phyloP scores from a whole-genome alignment of 495 filamentous ascomycete genomes.

The Penicillium atrosanguineum region DNA sequence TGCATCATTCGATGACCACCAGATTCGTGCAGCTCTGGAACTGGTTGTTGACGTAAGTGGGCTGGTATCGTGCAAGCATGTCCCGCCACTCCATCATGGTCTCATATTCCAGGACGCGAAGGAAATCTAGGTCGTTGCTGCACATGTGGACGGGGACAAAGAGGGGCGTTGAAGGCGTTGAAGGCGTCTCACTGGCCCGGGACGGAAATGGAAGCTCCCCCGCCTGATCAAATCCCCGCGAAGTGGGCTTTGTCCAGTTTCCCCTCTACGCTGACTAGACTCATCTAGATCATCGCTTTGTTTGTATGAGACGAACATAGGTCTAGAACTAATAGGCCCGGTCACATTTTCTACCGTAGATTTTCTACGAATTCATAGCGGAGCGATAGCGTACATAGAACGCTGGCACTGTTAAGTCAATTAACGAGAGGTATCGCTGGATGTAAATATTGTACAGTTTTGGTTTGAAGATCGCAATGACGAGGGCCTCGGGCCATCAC shows the following conservation, averaged over 20 bases:
- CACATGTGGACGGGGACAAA: not conserved
- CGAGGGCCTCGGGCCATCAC: not conserved
- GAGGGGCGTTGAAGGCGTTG: not conserved
- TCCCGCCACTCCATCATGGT: not conserved
- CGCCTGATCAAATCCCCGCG: not conserved
- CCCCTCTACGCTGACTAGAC: conserved; percentile 1
- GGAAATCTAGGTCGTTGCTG: not conserved
- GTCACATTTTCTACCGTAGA: not conserved
- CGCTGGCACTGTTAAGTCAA: not conserved
- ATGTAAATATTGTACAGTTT: not conserved
- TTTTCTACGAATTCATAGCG: too few species aligned
- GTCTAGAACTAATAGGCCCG: too few species aligned
- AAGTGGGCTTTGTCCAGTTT: not conserved
- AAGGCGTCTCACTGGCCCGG: not conserved
- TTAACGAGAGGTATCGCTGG: not conserved
- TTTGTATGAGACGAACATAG: not conserved
- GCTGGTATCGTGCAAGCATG: not conserved
- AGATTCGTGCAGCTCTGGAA: not conserved
- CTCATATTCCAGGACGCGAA: not conserved
- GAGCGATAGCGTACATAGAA: not conserved
- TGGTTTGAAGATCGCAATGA: not conserved
- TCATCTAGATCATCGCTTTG: conserved; percentile 1
- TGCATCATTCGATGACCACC: conserved; percentile 2
- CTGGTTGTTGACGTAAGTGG: not conserved
- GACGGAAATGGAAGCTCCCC: not conserved